phyloP scores from a whole-genome alignment of 768 basidiomycete genomes.

The Tulasnella sp. region DNA sequence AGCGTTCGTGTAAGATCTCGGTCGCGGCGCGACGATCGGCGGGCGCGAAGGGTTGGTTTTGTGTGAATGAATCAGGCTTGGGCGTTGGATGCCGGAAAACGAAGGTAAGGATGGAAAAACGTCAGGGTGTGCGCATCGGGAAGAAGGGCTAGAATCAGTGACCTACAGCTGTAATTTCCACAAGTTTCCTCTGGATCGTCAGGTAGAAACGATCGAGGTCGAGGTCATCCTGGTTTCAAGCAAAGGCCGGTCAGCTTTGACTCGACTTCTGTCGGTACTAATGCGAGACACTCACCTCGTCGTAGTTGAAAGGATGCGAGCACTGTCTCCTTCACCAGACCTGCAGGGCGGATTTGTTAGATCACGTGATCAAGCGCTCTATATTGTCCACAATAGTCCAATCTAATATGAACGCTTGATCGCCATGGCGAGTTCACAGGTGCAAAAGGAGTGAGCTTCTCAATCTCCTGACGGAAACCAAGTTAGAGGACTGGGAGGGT shows the following conservation, averaged over 20 bases:
- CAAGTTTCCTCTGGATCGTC: constrained; percentile 54
- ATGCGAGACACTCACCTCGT: constrained; percentile 19
- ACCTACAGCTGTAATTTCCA: constrained; percentile 37
- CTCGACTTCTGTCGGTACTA: background rate
- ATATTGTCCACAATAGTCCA: too few relatives aligned
- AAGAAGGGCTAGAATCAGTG: too few relatives aligned
- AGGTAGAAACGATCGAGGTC: constrained; percentile 56
- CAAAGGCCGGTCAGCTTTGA: background rate
- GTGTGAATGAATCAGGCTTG: constrained; percentile 41
- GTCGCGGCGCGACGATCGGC: constrained; percentile 46
- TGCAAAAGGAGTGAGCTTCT: too few relatives aligned
- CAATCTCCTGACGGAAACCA: constrained; percentile 27
- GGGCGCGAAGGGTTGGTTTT: constrained; percentile 65
- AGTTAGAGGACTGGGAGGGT: constrained; percentile 14
- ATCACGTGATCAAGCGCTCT: too few relatives aligned
- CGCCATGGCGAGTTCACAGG: too few relatives aligned
- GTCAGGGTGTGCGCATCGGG: too few relatives aligned
- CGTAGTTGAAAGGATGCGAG: constrained; percentile 29
- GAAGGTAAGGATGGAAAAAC: too few relatives aligned
- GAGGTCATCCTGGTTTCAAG: constrained; percentile 14
- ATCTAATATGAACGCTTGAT: too few relatives aligned
- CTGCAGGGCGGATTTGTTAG: too few relatives aligned
- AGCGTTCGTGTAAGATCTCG: constrained; percentile 36
- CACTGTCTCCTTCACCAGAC: too few relatives aligned
- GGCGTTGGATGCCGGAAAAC: constrained; percentile 48